Conservation (phyloP, 108 stramenopile genomes). For the Craspedostauros australis region DNA sequence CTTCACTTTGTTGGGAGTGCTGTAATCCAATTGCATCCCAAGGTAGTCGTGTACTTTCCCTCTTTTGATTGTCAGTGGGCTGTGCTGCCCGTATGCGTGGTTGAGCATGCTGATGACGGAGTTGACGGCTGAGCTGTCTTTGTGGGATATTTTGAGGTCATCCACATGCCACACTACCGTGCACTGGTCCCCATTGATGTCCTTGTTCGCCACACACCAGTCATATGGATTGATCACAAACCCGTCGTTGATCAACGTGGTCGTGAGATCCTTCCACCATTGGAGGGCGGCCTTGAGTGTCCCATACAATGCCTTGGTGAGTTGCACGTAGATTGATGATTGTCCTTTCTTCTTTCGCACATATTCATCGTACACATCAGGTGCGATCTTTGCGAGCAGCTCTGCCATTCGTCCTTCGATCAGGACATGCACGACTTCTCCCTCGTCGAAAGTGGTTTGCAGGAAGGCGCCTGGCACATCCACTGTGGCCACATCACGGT, state of each 20-base stretch:
- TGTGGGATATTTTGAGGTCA: constrained; percentile 40
- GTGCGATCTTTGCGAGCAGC: constrained; percentile 16
- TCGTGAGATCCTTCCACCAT: constrained; percentile 21
- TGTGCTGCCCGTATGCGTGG: constrained; percentile 7
- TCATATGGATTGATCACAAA: constrained; percentile 34
- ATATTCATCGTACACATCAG: constrained; percentile 16
- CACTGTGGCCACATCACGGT: constrained; percentile 28
- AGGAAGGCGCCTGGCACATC: constrained; percentile 48
- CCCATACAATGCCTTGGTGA: constrained; percentile 35
- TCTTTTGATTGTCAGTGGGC: constrained; percentile 5
- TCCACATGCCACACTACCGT: constrained; percentile 45
- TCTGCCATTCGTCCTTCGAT: constrained; percentile 23
- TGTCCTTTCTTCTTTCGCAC: constrained; percentile 17
- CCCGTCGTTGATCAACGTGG: constrained; percentile 6
- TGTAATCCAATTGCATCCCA: constrained; percentile 27
- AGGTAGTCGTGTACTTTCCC: constrained; percentile 31
- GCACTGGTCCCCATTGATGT: constrained; percentile 29
- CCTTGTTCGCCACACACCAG: constrained; percentile 35
- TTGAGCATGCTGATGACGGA: constrained; percentile 3
- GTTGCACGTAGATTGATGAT: constrained; percentile 16
- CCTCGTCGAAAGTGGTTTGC: constrained; percentile 26
- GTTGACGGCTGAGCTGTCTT: constrained; percentile 4
- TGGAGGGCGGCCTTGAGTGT: constrained; percentile 16
- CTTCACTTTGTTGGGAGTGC: neutral
- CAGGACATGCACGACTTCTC: constrained; percentile 7